A percentile compares a stretch with the other conserved stretches of the same genome.
Evolutionary conservation across 2,329 filamentous ascomycete species (phyloP).

Genomic region (Ophiostoma perfectum): DNA sequence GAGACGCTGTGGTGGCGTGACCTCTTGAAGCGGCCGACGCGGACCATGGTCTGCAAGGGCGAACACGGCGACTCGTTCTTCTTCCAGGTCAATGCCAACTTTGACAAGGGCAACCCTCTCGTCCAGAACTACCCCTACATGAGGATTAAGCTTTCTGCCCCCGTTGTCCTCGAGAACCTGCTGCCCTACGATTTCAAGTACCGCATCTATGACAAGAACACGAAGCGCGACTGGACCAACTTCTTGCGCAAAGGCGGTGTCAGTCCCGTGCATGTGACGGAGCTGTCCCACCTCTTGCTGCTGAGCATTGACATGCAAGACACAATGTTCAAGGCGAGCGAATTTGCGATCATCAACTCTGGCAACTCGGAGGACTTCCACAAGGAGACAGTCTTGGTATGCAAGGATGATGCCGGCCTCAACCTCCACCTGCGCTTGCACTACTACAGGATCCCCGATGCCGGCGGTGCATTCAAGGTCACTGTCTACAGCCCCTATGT

Average conservation of each 20-base stretch:
- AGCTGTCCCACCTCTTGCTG: slow-evolving; percentile 85
- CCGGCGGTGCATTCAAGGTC: slow-evolving; percentile 92
- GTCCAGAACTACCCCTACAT: slow-evolving; percentile 87
- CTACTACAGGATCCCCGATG: slow-evolving; percentile 84
- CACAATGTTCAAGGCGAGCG: slow-evolving; percentile 86
- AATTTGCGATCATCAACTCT: slow-evolving; percentile 95
- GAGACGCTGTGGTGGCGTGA: slow-evolving; percentile 92
- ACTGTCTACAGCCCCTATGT: slow-evolving; percentile 94
- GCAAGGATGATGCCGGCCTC: slow-evolving; percentile 80
- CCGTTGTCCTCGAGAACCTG: slow-evolving; percentile 89
- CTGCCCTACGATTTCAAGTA: slow-evolving; percentile 99
- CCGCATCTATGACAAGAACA: slow-evolving; percentile 97
- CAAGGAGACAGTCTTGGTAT: slow-evolving; percentile 69
- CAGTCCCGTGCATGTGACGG: slow-evolving; percentile 94
- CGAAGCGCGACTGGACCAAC: slow-evolving; percentile 98
- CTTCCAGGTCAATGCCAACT: slow-evolving; percentile 88
- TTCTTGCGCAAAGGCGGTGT: slow-evolving; percentile 94
- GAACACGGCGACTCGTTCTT: slow-evolving; percentile 89
- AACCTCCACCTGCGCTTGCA: slow-evolving; percentile 78
- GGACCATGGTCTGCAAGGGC: slow-evolving; percentile 81
- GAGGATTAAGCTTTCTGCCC: slow-evolving; percentile 84
- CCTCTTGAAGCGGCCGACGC: slow-evolving; percentile 73
- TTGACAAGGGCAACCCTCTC: slow-evolving; percentile 76
- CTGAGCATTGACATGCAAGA: slow-evolving; percentile 97
- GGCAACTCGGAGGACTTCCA: slow-evolving; percentile 82